phyloP scores from a whole-genome alignment of 768 basidiomycete genomes.

The Lactarius tabidus region DNA sequence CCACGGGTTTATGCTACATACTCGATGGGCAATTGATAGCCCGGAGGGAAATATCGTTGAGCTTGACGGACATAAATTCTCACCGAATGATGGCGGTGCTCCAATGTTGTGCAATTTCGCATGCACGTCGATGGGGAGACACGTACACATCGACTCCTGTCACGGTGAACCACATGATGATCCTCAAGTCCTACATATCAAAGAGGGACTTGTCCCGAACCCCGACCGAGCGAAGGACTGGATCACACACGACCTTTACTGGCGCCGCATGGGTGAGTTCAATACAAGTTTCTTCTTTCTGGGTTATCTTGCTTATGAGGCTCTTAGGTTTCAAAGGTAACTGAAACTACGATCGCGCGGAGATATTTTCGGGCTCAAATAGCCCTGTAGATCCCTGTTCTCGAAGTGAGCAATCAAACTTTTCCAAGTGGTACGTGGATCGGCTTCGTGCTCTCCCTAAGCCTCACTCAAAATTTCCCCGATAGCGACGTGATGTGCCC shows the following conservation, averaged over 20 bases:
- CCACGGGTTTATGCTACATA: slow-evolving; percentile 59
- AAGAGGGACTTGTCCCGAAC: slow-evolving; percentile 40
- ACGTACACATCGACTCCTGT: slow-evolving; percentile 54
- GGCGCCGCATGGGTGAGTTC: slow-evolving; percentile 42
- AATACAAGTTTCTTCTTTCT: slow-evolving; percentile 24
- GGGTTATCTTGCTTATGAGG: background rate
- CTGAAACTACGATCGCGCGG: background rate
- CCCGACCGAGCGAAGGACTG: slow-evolving; percentile 48
- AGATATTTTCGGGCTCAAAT: background rate
- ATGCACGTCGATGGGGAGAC: slow-evolving; percentile 53
- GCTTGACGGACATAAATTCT: slow-evolving; percentile 52
- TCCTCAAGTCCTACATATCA: slow-evolving; percentile 45
- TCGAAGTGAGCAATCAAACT: slow-evolving; percentile 48
- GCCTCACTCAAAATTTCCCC: background rate
- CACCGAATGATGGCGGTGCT: slow-evolving; percentile 49
- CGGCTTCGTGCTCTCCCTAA: slow-evolving; percentile 36
- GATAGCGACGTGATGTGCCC: slow-evolving; percentile 47
- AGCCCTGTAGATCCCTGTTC: slow-evolving; percentile 49
- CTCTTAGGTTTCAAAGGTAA: slow-evolving; percentile 49
- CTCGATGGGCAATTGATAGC: slow-evolving; percentile 53
- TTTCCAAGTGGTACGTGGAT: slow-evolving; percentile 34
- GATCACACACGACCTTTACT: slow-evolving; percentile 50
- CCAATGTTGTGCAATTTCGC: slow-evolving; percentile 59
- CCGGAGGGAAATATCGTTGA: slow-evolving; percentile 48
- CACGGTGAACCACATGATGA: slow-evolving; percentile 42